Conservation (phyloP, 257 asterid species). For the Capsicum baccatum region DNA sequence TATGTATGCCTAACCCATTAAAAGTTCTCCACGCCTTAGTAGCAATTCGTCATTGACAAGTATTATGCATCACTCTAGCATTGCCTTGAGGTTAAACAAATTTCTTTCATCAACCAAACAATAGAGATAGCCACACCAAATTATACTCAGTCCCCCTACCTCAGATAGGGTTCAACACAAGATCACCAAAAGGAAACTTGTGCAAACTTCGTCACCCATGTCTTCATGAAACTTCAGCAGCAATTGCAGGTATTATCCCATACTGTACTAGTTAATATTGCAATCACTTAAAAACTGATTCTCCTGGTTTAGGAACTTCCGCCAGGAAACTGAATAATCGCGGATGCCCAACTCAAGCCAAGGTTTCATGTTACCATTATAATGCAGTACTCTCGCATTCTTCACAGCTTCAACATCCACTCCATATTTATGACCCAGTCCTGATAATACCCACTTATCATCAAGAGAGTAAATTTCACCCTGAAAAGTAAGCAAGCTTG, state of each 20-base stretch:
- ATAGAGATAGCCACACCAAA: conserved; percentile 35
- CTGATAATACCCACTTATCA: conserved; percentile 78
- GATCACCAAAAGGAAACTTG: conserved; percentile 26
- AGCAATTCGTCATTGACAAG: conserved; percentile 15
- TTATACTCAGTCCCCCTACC: conserved; percentile 26
- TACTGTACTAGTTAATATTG: conserved; percentile 72
- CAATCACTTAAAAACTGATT: conserved; percentile 79
- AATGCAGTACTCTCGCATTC: conserved; percentile 81
- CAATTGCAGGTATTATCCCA: conserved; percentile 34
- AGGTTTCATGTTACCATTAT: conserved; percentile 96
- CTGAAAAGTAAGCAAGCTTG: conserved; percentile 75
- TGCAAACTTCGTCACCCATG: conserved; percentile 32
- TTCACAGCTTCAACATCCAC: conserved; percentile 47
- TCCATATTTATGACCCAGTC: conserved; percentile 85
- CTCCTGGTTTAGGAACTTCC: conserved; percentile 68
- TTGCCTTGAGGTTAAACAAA: conserved; percentile 24
- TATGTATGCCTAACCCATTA: not conserved
- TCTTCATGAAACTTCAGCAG: conserved; percentile 39
- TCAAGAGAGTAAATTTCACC: conserved; percentile 72
- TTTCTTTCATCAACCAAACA: conserved; percentile 31
- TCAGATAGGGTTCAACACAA: conserved; percentile 8
- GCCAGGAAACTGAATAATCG: conserved; percentile 73
- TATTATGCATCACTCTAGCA: conserved; percentile 19
- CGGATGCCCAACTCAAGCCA: conserved; percentile 98
- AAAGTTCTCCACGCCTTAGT: not conserved